Percentiles rank a stretch among this genome's conserved stretches.
phyloP scores from a whole-genome alignment of 2,329 filamentous ascomycete genomes.

The Delphinella strobiligena region DNA sequence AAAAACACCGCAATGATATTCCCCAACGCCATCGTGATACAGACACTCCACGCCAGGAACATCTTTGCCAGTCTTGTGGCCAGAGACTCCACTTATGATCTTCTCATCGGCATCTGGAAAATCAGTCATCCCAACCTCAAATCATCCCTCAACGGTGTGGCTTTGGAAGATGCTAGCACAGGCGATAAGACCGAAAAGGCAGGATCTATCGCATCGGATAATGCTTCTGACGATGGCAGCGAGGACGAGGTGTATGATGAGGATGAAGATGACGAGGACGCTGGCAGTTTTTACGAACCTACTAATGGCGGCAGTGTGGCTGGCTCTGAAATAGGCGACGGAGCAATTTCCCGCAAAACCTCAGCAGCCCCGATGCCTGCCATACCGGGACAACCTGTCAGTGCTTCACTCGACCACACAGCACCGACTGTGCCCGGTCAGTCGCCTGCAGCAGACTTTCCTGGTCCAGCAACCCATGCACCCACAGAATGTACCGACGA shows the following conservation, averaged over 20 bases:
- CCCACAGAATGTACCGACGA: conserved; percentile 78
- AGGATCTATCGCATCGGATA: conserved; percentile 43
- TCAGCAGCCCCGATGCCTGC: conserved; percentile 42
- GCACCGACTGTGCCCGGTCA: conserved; percentile 27
- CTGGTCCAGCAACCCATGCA: conserved; percentile 68
- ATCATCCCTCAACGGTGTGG: conserved; percentile 81
- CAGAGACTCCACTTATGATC: conserved; percentile 88
- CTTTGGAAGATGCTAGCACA: conserved; percentile 60
- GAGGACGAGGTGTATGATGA: conserved; percentile 71
- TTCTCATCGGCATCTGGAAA: conserved; percentile 98
- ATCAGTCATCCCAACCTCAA: conserved; percentile 85
- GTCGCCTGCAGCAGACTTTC: conserved; percentile 52
- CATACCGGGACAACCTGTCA: conserved; percentile 27
- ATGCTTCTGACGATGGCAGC: conserved; percentile 47
- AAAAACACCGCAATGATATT: conserved; percentile 91
- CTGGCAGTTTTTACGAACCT: conserved; percentile 48
- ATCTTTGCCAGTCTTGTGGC: conserved; percentile 92
- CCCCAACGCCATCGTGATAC: conserved; percentile 94
- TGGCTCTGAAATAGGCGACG: conserved; percentile 38
- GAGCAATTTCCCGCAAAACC: conserved; percentile 53
- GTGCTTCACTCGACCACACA: conserved; percentile 18
- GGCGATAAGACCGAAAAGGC: conserved; percentile 88
- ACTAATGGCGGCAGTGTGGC: conserved; percentile 37
- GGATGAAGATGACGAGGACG: conserved; percentile 56
- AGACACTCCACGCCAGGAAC: conserved; percentile 88